A percentile compares a stretch with the other conserved stretches of the same genome.
phyloP scores from a whole-genome alignment of 2,329 filamentous ascomycete species.

The Epichloe coenophiala region DNA sequence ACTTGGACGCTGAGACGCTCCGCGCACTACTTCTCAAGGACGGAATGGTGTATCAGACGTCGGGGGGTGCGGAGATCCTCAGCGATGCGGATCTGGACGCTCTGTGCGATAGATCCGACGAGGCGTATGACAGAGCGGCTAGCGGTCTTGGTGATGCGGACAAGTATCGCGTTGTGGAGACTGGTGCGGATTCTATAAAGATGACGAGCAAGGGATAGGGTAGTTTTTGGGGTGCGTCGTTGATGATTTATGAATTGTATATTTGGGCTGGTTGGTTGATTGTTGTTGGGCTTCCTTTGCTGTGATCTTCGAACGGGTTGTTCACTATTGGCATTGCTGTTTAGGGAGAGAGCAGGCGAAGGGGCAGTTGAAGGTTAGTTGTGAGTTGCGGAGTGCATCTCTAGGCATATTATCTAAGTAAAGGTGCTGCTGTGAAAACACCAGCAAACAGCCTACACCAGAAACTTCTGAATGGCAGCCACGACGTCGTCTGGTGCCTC shows the following conservation, averaged over 20 bases:
- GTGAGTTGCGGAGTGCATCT: too few species aligned
- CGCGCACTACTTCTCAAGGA: constrained; percentile 54
- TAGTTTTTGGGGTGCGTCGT: neutral
- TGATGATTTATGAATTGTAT: neutral
- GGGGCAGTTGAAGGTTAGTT: too few species aligned
- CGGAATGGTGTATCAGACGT: constrained; percentile 49
- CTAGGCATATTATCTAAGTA: too few species aligned
- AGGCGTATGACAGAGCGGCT: constrained; percentile 57
- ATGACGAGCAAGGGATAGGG: constrained; percentile 16
- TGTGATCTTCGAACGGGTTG: neutral
- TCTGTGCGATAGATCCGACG: constrained; percentile 61
- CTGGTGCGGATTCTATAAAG: constrained; percentile 41
- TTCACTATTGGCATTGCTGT: too few species aligned
- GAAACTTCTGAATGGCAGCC: too few species aligned
- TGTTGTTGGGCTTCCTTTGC: constrained; percentile 29
- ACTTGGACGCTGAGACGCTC: constrained; percentile 47
- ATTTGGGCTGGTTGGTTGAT: constrained; percentile 17
- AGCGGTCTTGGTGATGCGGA: constrained; percentile 62
- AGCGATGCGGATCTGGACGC: constrained; percentile 64
- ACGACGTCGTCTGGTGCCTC: too few species aligned
- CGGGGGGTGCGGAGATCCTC: constrained; percentile 51
- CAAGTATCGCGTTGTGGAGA: constrained; percentile 68
- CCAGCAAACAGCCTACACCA: too few species aligned
- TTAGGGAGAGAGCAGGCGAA: too few species aligned
- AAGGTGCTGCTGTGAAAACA: too few species aligned